Base-by-base conservation (phyloP, 2,329 filamentous ascomycete species). In the Aulographum hederae region DNA sequence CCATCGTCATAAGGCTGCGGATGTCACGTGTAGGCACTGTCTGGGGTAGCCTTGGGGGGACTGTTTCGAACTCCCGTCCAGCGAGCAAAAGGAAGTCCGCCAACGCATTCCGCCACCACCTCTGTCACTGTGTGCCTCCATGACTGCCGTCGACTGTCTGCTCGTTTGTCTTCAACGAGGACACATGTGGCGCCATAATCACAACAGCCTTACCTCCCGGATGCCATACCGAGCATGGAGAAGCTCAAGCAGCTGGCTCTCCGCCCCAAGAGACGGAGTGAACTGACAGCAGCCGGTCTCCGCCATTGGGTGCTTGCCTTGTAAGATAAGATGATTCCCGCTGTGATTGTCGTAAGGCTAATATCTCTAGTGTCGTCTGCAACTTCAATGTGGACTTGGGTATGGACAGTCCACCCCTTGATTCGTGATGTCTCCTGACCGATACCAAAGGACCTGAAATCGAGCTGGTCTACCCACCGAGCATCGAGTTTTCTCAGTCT, bases 321-420 rank as follows among this genome's bases (percentile, higher is more conserved):
- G 52, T 56, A 43, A 41, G 48, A 38, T 29, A 14, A 26, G 4
- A 12, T 14, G 15, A 6, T 28, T 13, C 8, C 16, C 19, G 12
- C 3, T 10, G 12, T 12, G 6, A 34, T 19, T 26, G 30, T 18
- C 18, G 28, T 23, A 35, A 18, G 36, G 26, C 2, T 11, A 14
- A 14, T 3, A 5, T 6, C 13, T 26, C 5, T 34, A 56, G 52
- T 34, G 40, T 56, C 30, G 50, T 57, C 14, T 57, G 53, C 37
- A 56, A 57, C 34, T 57, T 57, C 46, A 57, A 57, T 34, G 53
- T 56, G 31, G 54, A 57, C 35, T 39, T 57, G 40, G 53, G 52
- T 43, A 35, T 26, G 36, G 32, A 10, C 16, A n/a, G 4, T 8
- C 11, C 13, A 11, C 10, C 3, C 19, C 15, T 30, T 31, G n/a